These are phyloP conservation scores for Paramecium pentaurelia DNA, from an alignment of 73 alveolate species.

Conservation along the genomic window DNA sequence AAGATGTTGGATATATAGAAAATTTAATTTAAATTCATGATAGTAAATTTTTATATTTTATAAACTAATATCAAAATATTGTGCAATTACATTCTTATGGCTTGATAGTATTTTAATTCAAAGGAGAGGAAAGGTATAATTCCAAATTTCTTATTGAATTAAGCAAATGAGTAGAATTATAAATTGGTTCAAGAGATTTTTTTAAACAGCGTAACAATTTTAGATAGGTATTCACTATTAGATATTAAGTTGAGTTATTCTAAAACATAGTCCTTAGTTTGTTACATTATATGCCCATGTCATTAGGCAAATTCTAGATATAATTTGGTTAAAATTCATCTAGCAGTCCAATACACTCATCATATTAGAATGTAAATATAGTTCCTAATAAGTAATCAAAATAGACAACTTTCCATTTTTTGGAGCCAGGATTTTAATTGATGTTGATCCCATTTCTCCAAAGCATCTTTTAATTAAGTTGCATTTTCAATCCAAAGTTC, in stretches of 20 bases:
- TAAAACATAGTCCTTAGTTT: neutral
- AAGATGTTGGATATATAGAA: neutral
- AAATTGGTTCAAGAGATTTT: neutral
- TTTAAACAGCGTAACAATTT: neutral
- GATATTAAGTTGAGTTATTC: neutral
- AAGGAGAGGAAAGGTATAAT: neutral
- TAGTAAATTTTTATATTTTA: neutral
- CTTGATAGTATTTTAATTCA: neutral
- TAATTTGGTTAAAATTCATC: neutral
- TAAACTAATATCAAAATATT: neutral
- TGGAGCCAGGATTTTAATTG: neutral
- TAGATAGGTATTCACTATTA: neutral
- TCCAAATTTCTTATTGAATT: neutral
- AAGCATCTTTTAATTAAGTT: neutral
- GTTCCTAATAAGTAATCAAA: neutral
- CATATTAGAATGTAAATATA: neutral
- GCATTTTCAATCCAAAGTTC: constrained; percentile 2
- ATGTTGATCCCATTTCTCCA: constrained; percentile 1
- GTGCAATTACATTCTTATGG: neutral
- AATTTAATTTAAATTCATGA: neutral
- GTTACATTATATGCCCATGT: neutral
- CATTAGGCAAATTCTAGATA: neutral
- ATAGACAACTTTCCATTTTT: neutral
- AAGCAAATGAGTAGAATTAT: neutral
- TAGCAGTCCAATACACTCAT: neutral